These are phyloP conservation scores for Senna siamea DNA, from an alignment of 306 rosid species.

Conservation along the genomic window DNA sequence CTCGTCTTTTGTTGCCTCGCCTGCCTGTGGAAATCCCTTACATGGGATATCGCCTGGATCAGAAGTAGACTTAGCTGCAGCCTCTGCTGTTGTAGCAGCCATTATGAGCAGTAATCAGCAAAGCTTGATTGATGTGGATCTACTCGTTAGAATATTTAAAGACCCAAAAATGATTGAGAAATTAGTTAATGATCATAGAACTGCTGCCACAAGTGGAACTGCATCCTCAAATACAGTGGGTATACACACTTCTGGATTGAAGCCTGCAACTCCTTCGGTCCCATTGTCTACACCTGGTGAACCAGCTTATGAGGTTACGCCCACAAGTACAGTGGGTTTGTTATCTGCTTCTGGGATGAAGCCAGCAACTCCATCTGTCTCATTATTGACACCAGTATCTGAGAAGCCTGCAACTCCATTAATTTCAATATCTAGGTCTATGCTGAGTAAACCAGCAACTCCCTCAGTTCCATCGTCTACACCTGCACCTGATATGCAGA, in stretches of 20 bases:
- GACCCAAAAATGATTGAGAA: constrained; percentile 67
- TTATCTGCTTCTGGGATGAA: constrained; percentile 36
- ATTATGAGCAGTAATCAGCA: constrained; percentile 51
- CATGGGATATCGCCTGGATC: constrained; percentile 38
- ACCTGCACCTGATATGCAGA: constrained; percentile 34
- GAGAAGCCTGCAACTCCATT: no score
- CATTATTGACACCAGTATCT: no score
- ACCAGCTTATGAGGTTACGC: constrained; percentile 30
- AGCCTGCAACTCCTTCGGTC: constrained; percentile 11
- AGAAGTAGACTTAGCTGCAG: constrained; percentile 51
- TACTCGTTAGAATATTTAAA: constrained; percentile 60
- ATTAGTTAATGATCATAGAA: constrained; percentile 43
- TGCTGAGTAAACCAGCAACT: constrained; percentile 23
- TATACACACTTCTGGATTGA: constrained; percentile 36
- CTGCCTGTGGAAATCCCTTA: constrained; percentile 26
- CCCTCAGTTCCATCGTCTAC: constrained; percentile 25
- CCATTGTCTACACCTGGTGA: constrained; percentile 7
- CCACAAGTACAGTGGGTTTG: constrained; percentile 10
- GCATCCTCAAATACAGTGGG: constrained; percentile 24
- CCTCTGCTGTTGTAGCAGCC: constrained; percentile 57
- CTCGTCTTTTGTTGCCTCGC: constrained; percentile 6
- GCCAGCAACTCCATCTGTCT: no score
- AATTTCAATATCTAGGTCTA: constrained; percentile 31
- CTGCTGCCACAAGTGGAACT: constrained; percentile 16
- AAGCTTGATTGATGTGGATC: constrained; percentile 60